A percentile compares a stretch with the other conserved stretches of the same genome.
Conservation (phyloP, 2,329 filamentous ascomycete species). For the Colletotrichum tamarilloi region DNA sequence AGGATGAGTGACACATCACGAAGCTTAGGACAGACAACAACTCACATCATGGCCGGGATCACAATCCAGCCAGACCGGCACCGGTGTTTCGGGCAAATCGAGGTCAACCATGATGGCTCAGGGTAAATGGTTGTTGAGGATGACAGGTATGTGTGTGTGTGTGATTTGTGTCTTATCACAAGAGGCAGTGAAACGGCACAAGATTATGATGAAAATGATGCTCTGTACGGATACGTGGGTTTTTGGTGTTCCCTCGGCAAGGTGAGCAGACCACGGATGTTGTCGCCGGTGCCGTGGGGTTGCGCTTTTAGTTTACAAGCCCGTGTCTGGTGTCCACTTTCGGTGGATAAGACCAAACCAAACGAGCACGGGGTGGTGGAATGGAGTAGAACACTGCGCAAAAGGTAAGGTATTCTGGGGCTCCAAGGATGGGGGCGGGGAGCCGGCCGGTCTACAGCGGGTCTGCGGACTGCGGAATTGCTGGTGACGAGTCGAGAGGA, state of each 20-base stretch:
- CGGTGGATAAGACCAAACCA: constrained; percentile 30
- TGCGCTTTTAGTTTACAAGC: constrained; percentile 9
- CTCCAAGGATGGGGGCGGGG: constrained; percentile 14
- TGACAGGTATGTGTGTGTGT: neutral
- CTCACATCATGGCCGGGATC: constrained; percentile 76
- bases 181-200: neutral
- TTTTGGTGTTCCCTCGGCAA: constrained; percentile 11
- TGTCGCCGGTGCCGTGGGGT: constrained; percentile 8
- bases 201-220: neutral
- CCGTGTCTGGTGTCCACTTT: constrained; percentile 21
- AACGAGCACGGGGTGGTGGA: constrained; percentile 18
- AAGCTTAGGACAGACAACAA: constrained; percentile 36
- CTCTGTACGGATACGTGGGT: neutral
- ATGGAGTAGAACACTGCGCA: neutral
- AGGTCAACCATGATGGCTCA: constrained; percentile 38
- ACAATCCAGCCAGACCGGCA: constrained; percentile 71
- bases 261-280: constrained; percentile 5
- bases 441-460: constrained; percentile 3
- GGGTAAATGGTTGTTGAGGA: constrained; percentile 35
- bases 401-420: constrained; percentile 16
- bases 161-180: neutral
- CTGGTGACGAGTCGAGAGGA: neutral
- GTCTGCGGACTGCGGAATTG: neutral
- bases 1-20: constrained; percentile 9
- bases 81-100: constrained; percentile 38